A percentile compares a stretch with the other conserved stretches of the same genome.
These are phyloP conservation scores for Phytophthora europaea DNA, from an alignment of 352 stramenopile genomes.

Conservation along the genomic window DNA sequence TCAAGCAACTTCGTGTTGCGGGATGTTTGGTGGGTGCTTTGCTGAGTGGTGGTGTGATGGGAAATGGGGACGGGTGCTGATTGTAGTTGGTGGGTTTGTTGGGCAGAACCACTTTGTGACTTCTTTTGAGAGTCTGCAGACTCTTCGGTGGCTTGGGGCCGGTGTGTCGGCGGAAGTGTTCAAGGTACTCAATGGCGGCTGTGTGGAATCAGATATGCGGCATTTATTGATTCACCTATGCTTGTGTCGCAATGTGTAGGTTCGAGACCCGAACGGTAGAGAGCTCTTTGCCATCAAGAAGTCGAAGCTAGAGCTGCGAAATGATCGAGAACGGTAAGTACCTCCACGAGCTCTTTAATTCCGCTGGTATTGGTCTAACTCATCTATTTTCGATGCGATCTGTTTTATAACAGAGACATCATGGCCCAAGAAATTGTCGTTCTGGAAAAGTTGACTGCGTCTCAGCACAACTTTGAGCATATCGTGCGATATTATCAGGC, in stretches of 20 bases:
- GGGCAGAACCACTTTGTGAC: conserved; percentile 37
- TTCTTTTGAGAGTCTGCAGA: conserved; percentile 69
- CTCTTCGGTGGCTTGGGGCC: conserved; percentile 66
- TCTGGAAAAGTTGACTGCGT: conserved; percentile 50
- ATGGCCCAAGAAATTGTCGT: conserved; percentile 74
- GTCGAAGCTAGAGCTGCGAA: conserved; percentile 81
- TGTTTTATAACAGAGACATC: conserved; percentile 49
- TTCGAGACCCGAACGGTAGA: conserved; percentile 45
- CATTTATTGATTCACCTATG: conserved; percentile 6
- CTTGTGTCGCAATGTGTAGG: conserved; percentile 29
- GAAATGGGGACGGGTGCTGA: conserved; percentile 2
- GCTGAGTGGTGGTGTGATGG: not conserved
- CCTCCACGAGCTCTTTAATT: not conserved
- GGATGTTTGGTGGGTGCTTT: conserved; percentile 34
- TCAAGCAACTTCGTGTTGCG: conserved; percentile 36
- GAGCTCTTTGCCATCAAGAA: conserved; percentile 83
- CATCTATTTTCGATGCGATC: conserved; percentile 1
- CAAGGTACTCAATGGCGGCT: conserved; percentile 46
- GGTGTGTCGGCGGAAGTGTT: conserved; percentile 80
- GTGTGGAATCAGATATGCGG: conserved; percentile 3
- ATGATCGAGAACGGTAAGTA: conserved; percentile 73
- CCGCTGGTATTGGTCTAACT: not conserved
- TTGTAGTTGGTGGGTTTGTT: conserved; percentile 7
- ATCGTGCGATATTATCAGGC: conserved; percentile 96
- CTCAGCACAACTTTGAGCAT: conserved; percentile 69